Evolutionary conservation across 345 rosid species (phyloP).

Genomic region (Eucalyptus cladocalyx): DNA sequence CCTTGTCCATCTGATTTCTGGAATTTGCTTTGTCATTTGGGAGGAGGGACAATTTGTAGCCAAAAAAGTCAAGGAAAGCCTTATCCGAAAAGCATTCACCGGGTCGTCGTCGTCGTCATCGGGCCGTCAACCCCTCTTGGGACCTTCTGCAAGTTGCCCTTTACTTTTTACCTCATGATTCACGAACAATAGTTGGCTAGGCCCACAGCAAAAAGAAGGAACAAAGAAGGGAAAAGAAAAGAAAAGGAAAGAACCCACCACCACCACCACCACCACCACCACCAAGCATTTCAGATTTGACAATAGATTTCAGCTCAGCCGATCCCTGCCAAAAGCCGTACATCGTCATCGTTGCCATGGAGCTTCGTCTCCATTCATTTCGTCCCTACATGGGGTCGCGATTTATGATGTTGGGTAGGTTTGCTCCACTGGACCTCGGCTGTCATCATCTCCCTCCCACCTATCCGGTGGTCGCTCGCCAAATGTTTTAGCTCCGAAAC

Average conservation of each 20-base stretch:
- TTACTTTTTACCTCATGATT: not conserved
- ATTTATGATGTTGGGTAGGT: not conserved
- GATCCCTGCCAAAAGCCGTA: not conserved
- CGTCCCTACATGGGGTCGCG: not conserved
- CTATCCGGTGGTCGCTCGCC: not conserved
- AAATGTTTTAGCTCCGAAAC: not conserved
- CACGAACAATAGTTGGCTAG: not conserved
- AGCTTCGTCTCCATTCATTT: not conserved
- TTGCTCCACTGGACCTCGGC: not conserved
- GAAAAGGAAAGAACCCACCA: not conserved
- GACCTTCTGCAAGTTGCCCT: not conserved
- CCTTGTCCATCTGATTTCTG: not conserved
- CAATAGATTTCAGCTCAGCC: not conserved
- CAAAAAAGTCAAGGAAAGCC: not conserved
- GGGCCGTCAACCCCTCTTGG: not conserved
- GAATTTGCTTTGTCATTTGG: not conserved
- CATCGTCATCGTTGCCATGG: not conserved
- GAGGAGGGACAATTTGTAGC: not conserved
- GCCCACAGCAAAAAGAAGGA: not conserved
- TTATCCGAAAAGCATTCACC: not conserved
- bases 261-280: not conserved
- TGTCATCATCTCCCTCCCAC: not conserved
- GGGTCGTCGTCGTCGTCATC: not conserved
- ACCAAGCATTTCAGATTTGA: not conserved
- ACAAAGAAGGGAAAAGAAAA: not conserved